These are phyloP conservation scores for Melaleuca alternifolia DNA, from an alignment of 345 rosid genomes.

Conservation along the genomic window DNA sequence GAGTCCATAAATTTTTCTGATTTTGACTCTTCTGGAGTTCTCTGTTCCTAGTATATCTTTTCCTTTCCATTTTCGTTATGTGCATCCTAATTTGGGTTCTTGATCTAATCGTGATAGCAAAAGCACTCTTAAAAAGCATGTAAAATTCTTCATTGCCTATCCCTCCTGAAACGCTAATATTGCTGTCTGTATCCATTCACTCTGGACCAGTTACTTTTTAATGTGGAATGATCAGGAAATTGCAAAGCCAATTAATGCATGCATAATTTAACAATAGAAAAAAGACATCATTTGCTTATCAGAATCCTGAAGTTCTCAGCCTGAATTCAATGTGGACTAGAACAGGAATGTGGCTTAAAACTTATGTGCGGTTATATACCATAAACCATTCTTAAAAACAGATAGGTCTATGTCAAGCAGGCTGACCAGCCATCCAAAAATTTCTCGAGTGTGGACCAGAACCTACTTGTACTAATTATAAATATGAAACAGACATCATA, in stretches of 20 bases:
- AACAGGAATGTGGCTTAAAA: neutral
- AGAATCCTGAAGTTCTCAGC: neutral
- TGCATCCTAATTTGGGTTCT: neutral
- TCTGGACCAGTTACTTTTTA: neutral
- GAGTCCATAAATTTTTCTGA: constrained; percentile 1
- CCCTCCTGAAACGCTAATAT: neutral
- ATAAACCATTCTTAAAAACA: neutral
- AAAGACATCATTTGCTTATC: neutral
- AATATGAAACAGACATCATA: neutral
- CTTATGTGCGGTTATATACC: neutral
- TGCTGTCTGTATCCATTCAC: neutral
- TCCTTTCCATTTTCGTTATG: neutral
- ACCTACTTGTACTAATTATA: neutral
- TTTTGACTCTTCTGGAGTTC: neutral
- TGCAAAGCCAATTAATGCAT: neutral
- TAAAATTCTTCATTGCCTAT: neutral
- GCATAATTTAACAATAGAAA: neutral
- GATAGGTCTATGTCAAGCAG: neutral
- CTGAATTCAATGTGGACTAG: neutral
- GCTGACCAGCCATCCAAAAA: neutral
- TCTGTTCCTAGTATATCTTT: neutral
- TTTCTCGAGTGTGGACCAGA: neutral
- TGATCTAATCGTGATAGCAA: neutral
- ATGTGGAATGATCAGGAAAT: neutral
- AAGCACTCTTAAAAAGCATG: neutral